Percentiles rank a stretch among this genome's conserved stretches.
phyloP scores from a whole-genome alignment of 2,329 filamentous ascomycete genomes.

The Beauveria sp. region DNA sequence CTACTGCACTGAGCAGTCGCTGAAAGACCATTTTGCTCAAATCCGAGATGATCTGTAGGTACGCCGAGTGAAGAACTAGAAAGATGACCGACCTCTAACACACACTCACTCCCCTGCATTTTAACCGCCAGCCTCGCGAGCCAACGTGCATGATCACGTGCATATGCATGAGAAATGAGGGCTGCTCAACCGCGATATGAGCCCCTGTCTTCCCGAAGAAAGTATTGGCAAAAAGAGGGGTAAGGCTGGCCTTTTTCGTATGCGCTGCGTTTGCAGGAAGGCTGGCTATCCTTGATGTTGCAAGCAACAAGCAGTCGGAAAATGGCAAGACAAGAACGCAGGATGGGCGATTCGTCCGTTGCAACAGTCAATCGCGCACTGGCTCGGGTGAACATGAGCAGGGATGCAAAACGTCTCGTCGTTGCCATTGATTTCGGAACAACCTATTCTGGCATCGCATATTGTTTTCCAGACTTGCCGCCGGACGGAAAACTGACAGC shows the following conservation, averaged over 20 bases:
- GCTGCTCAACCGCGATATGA: too few relatives aligned
- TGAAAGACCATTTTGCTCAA: background rate
- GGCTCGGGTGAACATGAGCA: background rate
- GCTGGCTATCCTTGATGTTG: too few relatives aligned
- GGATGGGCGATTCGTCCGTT: background rate
- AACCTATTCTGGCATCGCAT: background rate
- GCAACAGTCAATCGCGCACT: background rate
- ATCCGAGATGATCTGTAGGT: background rate
- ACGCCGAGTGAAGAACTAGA: too few relatives aligned
- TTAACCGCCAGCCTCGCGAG: background rate
- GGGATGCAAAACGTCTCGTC: background rate
- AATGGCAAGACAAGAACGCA: background rate
- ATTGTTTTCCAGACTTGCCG: background rate
- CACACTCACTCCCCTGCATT: background rate
- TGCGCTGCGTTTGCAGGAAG: too few relatives aligned
- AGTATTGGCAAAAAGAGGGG: too few relatives aligned
- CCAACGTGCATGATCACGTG: background rate
- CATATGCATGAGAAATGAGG: background rate
- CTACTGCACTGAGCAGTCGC: too few relatives aligned
- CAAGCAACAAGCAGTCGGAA: too few relatives aligned
- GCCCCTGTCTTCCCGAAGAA: too few relatives aligned
- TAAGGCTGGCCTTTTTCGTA: too few relatives aligned
- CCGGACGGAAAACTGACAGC: background rate
- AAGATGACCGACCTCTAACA: too few relatives aligned
- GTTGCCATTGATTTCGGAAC: constrained; percentile 2